Evolutionary conservation across 2,329 filamentous ascomycete species (phyloP), one percentile per base, ranked within the genome.

Genomic region (Verticillium dahliae): DNA sequence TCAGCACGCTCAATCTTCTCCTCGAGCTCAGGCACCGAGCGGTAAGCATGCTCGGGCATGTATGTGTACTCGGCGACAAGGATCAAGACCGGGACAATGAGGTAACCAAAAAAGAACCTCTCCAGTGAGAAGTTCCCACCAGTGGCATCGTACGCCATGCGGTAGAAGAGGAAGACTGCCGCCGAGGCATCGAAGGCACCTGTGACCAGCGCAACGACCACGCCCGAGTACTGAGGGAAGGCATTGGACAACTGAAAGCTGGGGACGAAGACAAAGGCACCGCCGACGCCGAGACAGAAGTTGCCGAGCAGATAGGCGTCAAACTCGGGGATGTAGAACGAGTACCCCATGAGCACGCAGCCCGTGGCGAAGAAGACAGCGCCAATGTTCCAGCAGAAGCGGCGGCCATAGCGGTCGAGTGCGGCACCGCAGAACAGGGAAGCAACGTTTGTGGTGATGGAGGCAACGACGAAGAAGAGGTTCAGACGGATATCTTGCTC

Each of bases 401-500:
- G 81, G 33, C 88, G 86, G 9, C 88, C 88, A 68, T 82, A 90
- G 50, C 81, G 80, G 73, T 90, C 88, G 33, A 91, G 78, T 13
- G 88, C 81, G 1, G 85, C 86, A 34, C 88, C 88, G 3, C 88
- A 85, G 14, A 87, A 83, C 11, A 91, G 77, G 10, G 87, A 87
- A 56, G 82, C 84, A 15, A 89, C 82, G 69, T 90, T 90, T 6
- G 87, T 87, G 11, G 82, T 85, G 41, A 59, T 59, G 33, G 58
- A 59, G 41, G 58, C 58, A 27, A 54, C 58, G 41, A 55, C 45
- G 58, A 90, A 90, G 82, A 90, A 90, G 57, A 91, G 75, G 70
- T 90, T 90, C 62, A 90, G 77, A 22, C 73, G 69, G 67, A 75
- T 69, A 60, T 74, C 71, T 60, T 75, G 86, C 67, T 80, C 79